Evolutionary conservation across 768 basidiomycete genomes (phyloP).

Genomic region (Hygrocybe punicea): DNA sequence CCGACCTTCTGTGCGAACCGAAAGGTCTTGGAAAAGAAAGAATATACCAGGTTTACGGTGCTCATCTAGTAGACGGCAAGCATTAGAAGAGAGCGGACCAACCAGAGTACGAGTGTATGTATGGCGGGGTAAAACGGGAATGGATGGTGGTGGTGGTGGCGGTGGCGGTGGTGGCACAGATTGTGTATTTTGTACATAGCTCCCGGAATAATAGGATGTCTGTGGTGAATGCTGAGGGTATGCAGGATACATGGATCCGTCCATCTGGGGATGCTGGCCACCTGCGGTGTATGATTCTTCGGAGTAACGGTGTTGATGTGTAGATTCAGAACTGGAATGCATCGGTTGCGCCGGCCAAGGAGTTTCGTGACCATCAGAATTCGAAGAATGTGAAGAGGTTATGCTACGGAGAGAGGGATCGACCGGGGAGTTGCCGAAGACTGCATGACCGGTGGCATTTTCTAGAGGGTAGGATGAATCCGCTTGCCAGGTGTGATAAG

Average conservation of each 20-base stretch:
- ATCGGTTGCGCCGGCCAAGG: background rate
- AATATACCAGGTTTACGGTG: conserved; percentile 85
- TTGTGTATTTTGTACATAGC: conserved; percentile 10
- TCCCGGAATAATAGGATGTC: conserved; percentile 22
- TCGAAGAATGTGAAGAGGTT: conserved; percentile 14
- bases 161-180: conserved; percentile 29
- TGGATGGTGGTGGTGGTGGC: conserved; percentile 30
- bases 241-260: conserved; percentile 27
- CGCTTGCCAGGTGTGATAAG: conserved; percentile 52
- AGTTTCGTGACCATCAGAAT: conserved; percentile 38
- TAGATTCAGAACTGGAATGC: background rate
- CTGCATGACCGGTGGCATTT: conserved; percentile 24
- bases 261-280: conserved; percentile 23
- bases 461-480: conserved; percentile 39
- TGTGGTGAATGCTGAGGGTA: conserved; percentile 32
- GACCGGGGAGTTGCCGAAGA: conserved; percentile 31
- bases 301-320: conserved; percentile 15
- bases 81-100: conserved; percentile 84
- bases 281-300: conserved; percentile 32
- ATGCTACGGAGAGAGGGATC: conserved; percentile 41
- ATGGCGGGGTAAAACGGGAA: conserved; percentile 55
- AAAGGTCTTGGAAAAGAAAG: conserved; percentile 93
- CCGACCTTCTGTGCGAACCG: conserved; percentile 86
- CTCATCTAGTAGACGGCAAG: conserved; percentile 79
- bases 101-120: conserved; percentile 85